Percentiles rank a stretch among this genome's conserved stretches.
phyloP scores from a whole-genome alignment of 352 stramenopile genomes.

The Peronosclerospora sorghi region DNA sequence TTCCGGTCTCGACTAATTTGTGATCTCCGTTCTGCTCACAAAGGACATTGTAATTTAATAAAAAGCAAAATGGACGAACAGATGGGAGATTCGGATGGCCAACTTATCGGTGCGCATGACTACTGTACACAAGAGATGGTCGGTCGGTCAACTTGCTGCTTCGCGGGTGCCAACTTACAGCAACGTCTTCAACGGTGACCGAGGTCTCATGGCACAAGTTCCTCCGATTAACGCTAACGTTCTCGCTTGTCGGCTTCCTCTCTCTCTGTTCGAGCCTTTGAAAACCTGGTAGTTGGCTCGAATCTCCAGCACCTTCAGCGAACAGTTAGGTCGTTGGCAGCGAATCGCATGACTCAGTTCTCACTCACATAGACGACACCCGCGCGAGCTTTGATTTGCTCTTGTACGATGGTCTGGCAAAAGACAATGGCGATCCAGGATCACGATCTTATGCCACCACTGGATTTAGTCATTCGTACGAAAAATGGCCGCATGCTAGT shows the following conservation, averaged over 20 bases:
- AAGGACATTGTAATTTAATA: constrained; percentile 44
- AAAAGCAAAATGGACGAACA: constrained; percentile 80
- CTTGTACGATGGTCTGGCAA: constrained; percentile 81
- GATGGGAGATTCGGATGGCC: constrained; percentile 31
- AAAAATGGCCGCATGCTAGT: constrained; percentile 68
- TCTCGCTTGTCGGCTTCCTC: constrained; percentile 76
- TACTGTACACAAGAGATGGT: constrained; percentile 92
- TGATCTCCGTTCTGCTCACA: constrained; percentile 54
- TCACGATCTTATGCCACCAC: constrained; percentile 66
- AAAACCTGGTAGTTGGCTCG: constrained; percentile 78
- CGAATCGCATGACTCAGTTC: constrained; percentile 87
- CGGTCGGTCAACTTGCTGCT: constrained; percentile 96
- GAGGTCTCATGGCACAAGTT: constrained; percentile 45
- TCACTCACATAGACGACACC: constrained; percentile 34
- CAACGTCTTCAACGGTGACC: constrained; percentile 91
- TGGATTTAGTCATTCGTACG: constrained; percentile 86
- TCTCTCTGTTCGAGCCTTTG: constrained; percentile 88
- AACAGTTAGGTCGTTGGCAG: constrained; percentile 89
- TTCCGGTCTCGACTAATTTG: constrained; percentile 63
- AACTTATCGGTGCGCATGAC: constrained; percentile 78
- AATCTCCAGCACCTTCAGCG: constrained; percentile 61
- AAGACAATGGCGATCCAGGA: constrained; percentile 19
- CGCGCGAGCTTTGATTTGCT: constrained; percentile 53
- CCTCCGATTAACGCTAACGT: constrained; percentile 49
- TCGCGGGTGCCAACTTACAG: constrained; percentile 82